Conservation (phyloP, 2,329 filamentous ascomycete genomes). For the Cytospora chrysosperma region DNA sequence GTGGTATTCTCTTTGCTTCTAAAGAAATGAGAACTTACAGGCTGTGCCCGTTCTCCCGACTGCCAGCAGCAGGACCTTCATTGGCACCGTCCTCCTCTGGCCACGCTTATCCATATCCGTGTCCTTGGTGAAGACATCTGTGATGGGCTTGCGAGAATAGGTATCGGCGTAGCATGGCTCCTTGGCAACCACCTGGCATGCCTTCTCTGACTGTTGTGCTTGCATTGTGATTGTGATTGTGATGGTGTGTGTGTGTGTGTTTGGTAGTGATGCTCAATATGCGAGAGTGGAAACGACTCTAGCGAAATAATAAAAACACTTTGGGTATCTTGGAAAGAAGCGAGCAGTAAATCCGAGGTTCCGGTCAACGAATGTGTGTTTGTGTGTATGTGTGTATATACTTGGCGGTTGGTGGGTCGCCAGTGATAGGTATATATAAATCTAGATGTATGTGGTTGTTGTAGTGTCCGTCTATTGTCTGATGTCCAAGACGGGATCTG, state of each 20-base stretch:
- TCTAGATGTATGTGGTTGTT: not conserved
- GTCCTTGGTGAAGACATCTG: constrained; percentile 63
- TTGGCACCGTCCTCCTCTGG: constrained; percentile 65
- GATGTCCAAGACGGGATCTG: not conserved
- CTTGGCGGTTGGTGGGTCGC: not conserved
- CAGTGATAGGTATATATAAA: not conserved
- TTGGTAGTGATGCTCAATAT: not conserved
- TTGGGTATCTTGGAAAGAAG: not conserved
- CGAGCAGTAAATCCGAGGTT: not conserved
- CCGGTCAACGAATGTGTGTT: constrained; percentile 5
- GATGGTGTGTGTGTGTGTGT: not conserved
- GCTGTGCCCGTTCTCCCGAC: constrained; percentile 69
- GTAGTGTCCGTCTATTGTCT: not conserved
- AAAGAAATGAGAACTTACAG: constrained; percentile 53
- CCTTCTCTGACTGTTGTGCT: not conserved
- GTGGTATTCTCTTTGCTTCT: too few species aligned
- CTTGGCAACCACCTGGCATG: constrained; percentile 14
- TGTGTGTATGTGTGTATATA: too few species aligned
- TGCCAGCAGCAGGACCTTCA: constrained; percentile 69
- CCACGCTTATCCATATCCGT: constrained; percentile 66
- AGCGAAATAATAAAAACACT: not conserved
- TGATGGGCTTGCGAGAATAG: constrained; percentile 45
- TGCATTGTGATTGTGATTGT: constrained; percentile 6
- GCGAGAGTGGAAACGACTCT: not conserved
- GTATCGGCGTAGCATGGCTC: constrained; percentile 30